Percentiles rank a stretch among this genome's conserved stretches.
These are phyloP conservation scores for Hypholoma sublateritium DNA, from an alignment of 768 basidiomycete genomes.

Conservation along the genomic window DNA sequence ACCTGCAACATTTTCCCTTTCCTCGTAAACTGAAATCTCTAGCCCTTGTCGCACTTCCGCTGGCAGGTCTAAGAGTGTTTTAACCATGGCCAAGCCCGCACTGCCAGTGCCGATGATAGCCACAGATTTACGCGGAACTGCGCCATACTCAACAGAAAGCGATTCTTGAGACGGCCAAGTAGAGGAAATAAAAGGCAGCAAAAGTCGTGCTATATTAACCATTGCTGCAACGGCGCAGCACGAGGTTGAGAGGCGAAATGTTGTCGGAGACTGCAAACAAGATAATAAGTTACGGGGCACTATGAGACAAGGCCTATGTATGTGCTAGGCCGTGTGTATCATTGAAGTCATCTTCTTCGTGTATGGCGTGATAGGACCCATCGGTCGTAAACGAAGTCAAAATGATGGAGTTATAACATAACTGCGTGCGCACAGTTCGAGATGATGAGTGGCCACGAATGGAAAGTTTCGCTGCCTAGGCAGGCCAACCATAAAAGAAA, in stretches of 20 bases:
- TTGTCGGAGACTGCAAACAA: not conserved
- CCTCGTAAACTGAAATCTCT: slow-evolving; percentile 54
- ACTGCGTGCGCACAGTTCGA: not conserved
- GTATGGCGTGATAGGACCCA: slow-evolving; percentile 7
- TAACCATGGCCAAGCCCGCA: slow-evolving; percentile 53
- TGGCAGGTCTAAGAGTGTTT: slow-evolving; percentile 49
- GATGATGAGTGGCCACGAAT: not conserved
- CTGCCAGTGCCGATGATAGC: slow-evolving; percentile 60
- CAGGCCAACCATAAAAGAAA: not conserved
- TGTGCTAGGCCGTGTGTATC: slow-evolving; percentile 9
- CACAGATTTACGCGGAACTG: slow-evolving; percentile 38
- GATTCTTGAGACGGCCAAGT: slow-evolving; percentile 17
- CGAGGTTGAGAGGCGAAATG: not conserved
- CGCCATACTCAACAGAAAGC: slow-evolving; percentile 7
- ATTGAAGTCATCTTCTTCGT: slow-evolving; percentile 15
- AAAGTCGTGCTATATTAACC: slow-evolving; percentile 23
- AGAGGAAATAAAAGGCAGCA: slow-evolving; percentile 15
- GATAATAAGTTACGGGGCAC: not conserved
- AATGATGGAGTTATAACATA: slow-evolving; percentile 1
- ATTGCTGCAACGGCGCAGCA: slow-evolving; percentile 12
- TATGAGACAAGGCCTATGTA: not conserved
- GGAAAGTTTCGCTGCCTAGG: not conserved
- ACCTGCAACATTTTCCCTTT: slow-evolving; percentile 52
- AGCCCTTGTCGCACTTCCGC: slow-evolving; percentile 33
- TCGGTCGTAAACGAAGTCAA: not conserved